Base-by-base conservation (phyloP, 2,329 filamentous ascomycete genomes). In the Diaporthe sp. region DNA sequence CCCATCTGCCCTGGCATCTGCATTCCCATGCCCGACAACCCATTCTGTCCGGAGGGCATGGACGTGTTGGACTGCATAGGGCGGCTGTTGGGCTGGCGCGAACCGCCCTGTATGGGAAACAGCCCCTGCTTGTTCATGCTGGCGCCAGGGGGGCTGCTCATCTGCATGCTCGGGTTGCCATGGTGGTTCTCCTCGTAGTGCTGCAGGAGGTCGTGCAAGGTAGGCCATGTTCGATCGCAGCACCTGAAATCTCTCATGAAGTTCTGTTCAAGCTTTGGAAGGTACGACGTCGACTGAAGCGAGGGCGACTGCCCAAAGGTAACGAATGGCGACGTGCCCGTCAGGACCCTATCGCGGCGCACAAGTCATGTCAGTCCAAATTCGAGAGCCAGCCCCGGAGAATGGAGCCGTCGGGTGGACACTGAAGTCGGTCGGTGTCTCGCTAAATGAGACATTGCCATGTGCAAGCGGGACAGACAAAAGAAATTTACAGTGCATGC, bases 191-290 rank as follows among this genome's bases (percentile, higher is more conserved):
- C 96, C 85, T 99, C 97, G 83, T 98, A 99, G 84, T 99, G 97
- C 82, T 98, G 95, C 63, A 99, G 88, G 63, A 99, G 89, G 82
- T 98, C 97, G 86, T 99, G 97, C 79, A 99, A 90, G 70, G 96
- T 97, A 34, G 96, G 94, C 79, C 98, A 90, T 44, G 93, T 96
- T 81, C 95, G 91, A 81, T 95, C 95, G 85, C 97, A 99, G 87
- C 97, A 99, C 71, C 94, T 94, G 85, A 98, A 98, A 86, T 98
- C 96, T 85, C 94, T 94, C 95, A 98, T 97, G 84, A 98, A 99
- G 82, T 96, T 97, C 77, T 96, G 96, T 85, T 99, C 97, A 82
- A 98, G 92, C 85, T 98, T 98, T 13, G 96, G 96, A 1, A 98
- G 90, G 83, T 98, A 98, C 37, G 97, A 98, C 9, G 96, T 98